Conservation (phyloP, 2,329 filamentous ascomycete species). For the Amauroascus niger region DNA sequence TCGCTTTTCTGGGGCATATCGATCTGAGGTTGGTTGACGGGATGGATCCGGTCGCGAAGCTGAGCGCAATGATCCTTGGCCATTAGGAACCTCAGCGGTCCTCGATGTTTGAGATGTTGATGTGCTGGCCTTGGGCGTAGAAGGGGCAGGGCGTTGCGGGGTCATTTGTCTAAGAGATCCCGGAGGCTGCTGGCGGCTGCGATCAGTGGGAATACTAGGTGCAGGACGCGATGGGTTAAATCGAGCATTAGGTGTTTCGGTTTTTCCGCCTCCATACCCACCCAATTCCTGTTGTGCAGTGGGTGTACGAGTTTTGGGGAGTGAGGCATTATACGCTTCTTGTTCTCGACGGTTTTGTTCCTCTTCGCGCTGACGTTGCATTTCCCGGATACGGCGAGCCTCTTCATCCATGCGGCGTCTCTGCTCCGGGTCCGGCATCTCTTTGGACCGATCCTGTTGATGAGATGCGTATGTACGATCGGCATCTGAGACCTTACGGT, state of each 20-base stretch:
- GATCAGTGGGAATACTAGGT: conserved; percentile 59
- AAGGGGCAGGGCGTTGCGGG: conserved; percentile 75
- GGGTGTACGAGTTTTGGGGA: conserved; percentile 71
- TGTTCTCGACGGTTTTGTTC: conserved; percentile 64
- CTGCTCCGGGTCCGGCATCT: conserved; percentile 48
- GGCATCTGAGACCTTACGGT: conserved; percentile 50
- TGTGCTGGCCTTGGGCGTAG: conserved; percentile 44
- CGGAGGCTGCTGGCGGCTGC: conserved; percentile 40
- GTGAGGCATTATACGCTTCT: conserved; percentile 79
- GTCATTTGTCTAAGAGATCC: conserved; percentile 46
- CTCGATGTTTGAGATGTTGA: conserved; percentile 19
- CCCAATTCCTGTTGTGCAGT: conserved; percentile 85
- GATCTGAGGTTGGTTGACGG: conserved; percentile 20
- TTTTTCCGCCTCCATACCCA: conserved; percentile 50
- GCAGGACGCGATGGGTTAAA: conserved; percentile 82
- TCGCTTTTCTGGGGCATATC: conserved; percentile 15
- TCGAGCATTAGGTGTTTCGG: conserved; percentile 46
- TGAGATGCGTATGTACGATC: conserved; percentile 38
- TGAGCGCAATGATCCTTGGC: conserved; percentile 29
- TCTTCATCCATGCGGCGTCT: conserved; percentile 45
- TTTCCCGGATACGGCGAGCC: conserved; percentile 37
- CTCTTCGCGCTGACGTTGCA: conserved; percentile 33
- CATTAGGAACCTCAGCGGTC: conserved; percentile 22
- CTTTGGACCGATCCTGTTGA: conserved; percentile 41
- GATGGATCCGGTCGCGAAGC: conserved; percentile 28